Evolutionary conservation across 345 rosid species (phyloP).

Genomic region (Citrus inodora): DNA sequence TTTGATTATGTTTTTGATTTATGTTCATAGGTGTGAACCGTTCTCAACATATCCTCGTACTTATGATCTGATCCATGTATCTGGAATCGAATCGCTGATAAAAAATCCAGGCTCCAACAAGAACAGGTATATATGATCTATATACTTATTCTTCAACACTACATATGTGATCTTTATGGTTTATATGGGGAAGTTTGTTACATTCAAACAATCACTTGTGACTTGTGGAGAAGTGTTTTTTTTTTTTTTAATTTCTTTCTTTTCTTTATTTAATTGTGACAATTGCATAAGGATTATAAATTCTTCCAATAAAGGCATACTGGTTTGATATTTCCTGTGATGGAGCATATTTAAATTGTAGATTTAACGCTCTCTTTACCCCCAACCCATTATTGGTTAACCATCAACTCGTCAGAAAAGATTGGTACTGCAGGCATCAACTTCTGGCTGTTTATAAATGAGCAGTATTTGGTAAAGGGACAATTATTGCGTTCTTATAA

Average conservation of each 20-base stretch:
- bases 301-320: conserved; percentile 1
- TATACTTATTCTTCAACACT: not conserved
- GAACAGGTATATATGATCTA: conserved; percentile 36
- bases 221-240: too few relatives aligned
- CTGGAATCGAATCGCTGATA: conserved; percentile 74
- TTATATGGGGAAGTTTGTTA: not conserved
- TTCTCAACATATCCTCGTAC: conserved; percentile 98
- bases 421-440: not conserved
- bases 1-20: conserved; percentile 15
- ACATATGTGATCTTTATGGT: not conserved
- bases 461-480: not conserved
- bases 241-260: not conserved
- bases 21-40: conserved; percentile 84
- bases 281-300: not conserved
- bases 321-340: not conserved
- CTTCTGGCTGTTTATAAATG: not conserved
- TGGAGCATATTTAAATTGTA: not conserved
- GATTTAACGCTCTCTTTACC: too few relatives aligned
- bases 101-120: conserved; percentile 45
- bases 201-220: not conserved
- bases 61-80: conserved; percentile 85
- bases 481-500: not conserved
- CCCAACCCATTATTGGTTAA: not conserved
- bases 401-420: not conserved
- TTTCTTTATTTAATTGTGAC: not conserved